phyloP scores from a whole-genome alignment of 2,329 filamentous ascomycete species.

The Esteya vermicola region DNA sequence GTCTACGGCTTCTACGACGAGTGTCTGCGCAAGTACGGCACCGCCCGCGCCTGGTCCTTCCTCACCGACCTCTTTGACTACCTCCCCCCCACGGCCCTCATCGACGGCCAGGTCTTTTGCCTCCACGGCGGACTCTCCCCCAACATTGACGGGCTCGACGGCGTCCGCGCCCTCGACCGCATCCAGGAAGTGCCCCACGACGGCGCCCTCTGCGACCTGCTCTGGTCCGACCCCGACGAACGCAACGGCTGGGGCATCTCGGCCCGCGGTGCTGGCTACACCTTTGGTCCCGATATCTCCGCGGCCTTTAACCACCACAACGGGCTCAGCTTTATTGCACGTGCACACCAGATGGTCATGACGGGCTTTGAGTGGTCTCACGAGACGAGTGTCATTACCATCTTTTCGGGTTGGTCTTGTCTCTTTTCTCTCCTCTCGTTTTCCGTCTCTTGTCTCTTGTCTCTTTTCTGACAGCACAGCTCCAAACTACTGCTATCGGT shows the following conservation, averaged over 20 bases:
- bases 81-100: neutral
- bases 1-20: conserved; percentile 99
- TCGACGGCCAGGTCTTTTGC: neutral
- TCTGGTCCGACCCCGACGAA: conserved; percentile 2
- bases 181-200: neutral
- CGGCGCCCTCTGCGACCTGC: neutral
- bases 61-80: conserved; percentile 1
- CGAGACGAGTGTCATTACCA: neutral
- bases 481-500: conserved; percentile 1
- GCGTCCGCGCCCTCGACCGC: neutral
- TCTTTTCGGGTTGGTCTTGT: neutral
- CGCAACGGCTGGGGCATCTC: neutral
- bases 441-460: neutral
- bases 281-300: conserved; percentile 1
- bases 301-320: neutral
- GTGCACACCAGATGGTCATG: conserved; percentile 2
- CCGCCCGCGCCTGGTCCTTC: neutral
- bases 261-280: neutral
- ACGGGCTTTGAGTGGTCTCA: conserved; percentile 1
- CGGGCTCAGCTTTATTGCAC: neutral
- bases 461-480: neutral
- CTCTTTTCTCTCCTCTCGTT: neutral
- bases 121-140: conserved; percentile 1
- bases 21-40: conserved; percentile 56
- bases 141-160: conserved; percentile 1